phyloP scores from a whole-genome alignment of 805 yeast genomes.

The Metschnikowia noctiluminum region DNA sequence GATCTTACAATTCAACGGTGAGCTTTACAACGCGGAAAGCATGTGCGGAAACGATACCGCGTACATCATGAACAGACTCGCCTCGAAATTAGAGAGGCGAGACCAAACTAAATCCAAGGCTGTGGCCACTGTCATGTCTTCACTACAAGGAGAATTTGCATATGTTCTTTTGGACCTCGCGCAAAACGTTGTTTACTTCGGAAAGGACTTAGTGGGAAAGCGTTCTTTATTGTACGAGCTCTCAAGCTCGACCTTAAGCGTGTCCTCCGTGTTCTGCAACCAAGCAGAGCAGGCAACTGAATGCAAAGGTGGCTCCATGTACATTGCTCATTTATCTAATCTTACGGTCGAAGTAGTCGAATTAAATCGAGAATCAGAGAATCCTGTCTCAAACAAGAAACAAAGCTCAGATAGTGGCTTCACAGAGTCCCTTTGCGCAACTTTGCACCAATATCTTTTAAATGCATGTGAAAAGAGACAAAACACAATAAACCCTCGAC shows the following conservation, averaged over 20 bases:
- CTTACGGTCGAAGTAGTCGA: neutral
- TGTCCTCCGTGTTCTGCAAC: constrained; percentile 32
- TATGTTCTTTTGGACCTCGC: constrained; percentile 48
- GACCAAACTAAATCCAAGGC: constrained; percentile 8
- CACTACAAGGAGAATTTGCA: constrained; percentile 84
- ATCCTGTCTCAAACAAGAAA: too few relatives aligned
- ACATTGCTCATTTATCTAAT: constrained; percentile 34
- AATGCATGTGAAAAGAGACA: constrained; percentile 49
- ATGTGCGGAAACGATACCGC: constrained; percentile 58
- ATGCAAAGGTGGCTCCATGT: constrained; percentile 53
- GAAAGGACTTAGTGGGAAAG: constrained; percentile 80
- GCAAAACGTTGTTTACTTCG: constrained; percentile 56
- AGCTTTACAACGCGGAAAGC: constrained; percentile 65
- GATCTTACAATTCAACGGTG: constrained; percentile 84
- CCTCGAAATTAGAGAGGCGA: neutral
- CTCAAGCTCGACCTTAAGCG: constrained; percentile 31
- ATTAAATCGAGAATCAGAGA: neutral
- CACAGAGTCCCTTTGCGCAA: neutral
- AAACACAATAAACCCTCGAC: constrained; percentile 58
- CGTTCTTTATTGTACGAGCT: constrained; percentile 60
- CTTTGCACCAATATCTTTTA: constrained; percentile 25
- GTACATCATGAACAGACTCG: constrained; percentile 43
- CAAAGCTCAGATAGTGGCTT: too few relatives aligned
- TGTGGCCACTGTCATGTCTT: constrained; percentile 34
- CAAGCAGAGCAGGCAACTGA: constrained; percentile 38